phyloP scores from a whole-genome alignment of 805 yeast species.

The Ogataea philodendri region DNA sequence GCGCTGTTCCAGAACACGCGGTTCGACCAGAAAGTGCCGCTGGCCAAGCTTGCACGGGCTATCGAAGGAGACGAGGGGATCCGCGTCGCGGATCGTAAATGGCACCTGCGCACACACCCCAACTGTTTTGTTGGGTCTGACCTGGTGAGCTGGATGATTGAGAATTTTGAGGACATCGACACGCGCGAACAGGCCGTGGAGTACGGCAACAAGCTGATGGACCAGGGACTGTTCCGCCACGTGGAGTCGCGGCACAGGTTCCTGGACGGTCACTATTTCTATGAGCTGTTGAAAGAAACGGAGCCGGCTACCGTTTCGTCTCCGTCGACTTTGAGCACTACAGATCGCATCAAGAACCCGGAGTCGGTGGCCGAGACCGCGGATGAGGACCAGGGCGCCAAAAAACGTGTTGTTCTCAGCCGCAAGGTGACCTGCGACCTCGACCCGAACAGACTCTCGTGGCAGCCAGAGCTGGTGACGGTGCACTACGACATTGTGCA shows the following conservation, averaged over 20 bases:
- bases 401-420: conserved; percentile 53
- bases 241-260: conserved; percentile 82
- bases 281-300: conserved; percentile 62
- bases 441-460: conserved; percentile 70
- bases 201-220: conserved; percentile 78
- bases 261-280: conserved; percentile 91
- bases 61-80: conserved; percentile 67
- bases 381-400: background rate
- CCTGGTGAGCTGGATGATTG: conserved; percentile 79
- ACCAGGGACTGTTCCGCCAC: conserved; percentile 68
- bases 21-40: conserved; percentile 48
- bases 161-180: conserved; percentile 73
- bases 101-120: conserved; percentile 84
- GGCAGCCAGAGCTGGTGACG: conserved; percentile 71
- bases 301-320: conserved; percentile 31
- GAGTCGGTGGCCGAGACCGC: conserved; percentile 1
- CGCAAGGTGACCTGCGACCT: conserved; percentile 66
- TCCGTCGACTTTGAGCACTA: conserved; percentile 17
- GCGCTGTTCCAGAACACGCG: conserved; percentile 27
- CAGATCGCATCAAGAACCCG: conserved; percentile 7
- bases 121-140: conserved; percentile 85
- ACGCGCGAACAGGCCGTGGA: conserved; percentile 79
- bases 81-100: conserved; percentile 69
- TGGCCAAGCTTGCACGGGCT: conserved; percentile 57
- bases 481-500: conserved; percentile 91